Evolutionary conservation across 2,329 filamentous ascomycete species (phyloP), one percentile per base, ranked within the genome.

Genomic region (Botryotinia globosa): DNA sequence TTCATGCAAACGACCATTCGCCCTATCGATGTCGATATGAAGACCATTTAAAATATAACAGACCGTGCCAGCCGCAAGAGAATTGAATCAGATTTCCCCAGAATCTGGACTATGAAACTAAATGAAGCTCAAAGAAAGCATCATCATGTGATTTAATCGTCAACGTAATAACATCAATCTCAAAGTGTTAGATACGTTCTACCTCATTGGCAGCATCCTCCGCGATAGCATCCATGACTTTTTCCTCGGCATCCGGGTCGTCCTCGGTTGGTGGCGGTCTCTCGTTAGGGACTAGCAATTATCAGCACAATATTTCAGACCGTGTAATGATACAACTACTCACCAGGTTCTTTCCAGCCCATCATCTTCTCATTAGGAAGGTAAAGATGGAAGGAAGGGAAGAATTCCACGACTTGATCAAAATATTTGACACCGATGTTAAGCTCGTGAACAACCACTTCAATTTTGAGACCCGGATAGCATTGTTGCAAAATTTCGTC

Each of bases 351-450:
- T 80, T 89, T 92, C 86, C 88, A 94, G 29, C 85, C 81, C 34
- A 85, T 77, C 90, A 94, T 92, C 75, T 92, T 82, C 76, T 91
- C 88, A 79, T 94, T 93, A 0, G 88, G 86, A 39, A 94, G 82
- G 72, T 89, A 88, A 0, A 84, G 86, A 78, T 92, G 89, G 79
- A 92, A 92, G 0, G 86, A 87, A 4, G 88, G 88, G 72, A 87
- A 86, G 18, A 90, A 79, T 0, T 84, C 84, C 42, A 83, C 79
- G 25, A 91, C 80, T 2, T 84, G 81, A 78, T 90, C 90, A 79
- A 94, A 87, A 79, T 91, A 94, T 75, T 84, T 85, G 37, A 93
- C 74, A 3, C 89, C 91, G 37, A 85, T 85, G 74, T 86, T 86
- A 37, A 92, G 81, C 73, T 89, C 83, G 75, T 85, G 87, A 16